Conservation (phyloP, 2,329 filamentous ascomycete genomes). For the Colletotrichum kahawae region DNA sequence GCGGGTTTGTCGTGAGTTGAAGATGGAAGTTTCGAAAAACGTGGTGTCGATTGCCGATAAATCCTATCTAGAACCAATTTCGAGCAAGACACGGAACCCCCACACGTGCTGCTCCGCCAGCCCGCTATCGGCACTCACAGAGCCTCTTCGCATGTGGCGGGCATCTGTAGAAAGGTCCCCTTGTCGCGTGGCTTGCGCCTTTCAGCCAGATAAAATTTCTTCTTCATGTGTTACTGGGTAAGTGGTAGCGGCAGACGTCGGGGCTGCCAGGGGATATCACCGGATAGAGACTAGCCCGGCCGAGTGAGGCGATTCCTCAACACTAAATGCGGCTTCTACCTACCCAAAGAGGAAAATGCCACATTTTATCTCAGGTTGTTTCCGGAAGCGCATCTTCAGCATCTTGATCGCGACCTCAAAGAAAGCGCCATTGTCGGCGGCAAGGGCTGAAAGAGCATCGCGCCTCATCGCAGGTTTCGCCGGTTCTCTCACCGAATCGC, state of each 20-base stretch:
- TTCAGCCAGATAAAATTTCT: rapidly evolving
- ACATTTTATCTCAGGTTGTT: neutral
- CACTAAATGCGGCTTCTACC: neutral
- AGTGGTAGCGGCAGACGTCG: neutral
- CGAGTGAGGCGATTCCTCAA: neutral
- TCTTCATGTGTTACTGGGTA: neutral
- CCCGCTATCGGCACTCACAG: neutral
- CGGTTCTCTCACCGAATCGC: neutral
- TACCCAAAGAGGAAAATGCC: neutral
- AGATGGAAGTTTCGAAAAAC: neutral
- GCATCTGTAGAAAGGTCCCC: neutral
- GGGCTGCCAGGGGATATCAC: neutral
- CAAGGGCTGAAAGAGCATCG: neutral
- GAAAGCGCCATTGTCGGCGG: neutral
- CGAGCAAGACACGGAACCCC: neutral
- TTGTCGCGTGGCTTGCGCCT: neutral
- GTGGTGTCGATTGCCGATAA: neutral
- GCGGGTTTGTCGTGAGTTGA: neutral
- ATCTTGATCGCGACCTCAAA: neutral
- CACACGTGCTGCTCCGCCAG: neutral
- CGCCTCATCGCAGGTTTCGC: neutral
- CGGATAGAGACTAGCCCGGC: neutral
- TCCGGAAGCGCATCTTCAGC: neutral
- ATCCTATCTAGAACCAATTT: neutral
- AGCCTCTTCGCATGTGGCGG: neutral